Base-by-base conservation (phyloP, 768 basidiomycete species). In the Scleroderma citrinum region DNA sequence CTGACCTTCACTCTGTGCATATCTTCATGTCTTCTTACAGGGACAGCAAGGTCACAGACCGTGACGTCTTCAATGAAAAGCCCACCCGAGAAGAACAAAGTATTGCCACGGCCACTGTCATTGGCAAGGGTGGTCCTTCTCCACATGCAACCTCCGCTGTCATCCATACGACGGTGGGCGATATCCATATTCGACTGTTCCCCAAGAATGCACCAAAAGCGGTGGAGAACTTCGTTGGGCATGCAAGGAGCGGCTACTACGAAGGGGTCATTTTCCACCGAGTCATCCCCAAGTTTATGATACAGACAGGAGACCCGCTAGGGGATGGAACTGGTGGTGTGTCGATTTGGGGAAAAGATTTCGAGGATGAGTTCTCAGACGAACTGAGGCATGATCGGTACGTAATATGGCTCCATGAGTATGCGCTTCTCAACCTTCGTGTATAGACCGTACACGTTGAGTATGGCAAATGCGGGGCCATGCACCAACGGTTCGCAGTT, bases 261-360 rank as follows among this genome's bases (percentile, higher is more conserved):
- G 95, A 99, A 64, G 84, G 86, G 12, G 75, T 96, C 50, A 81
- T 97, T 60, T 97, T 98, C 75, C 96, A 99, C 66, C 87, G 96
- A 50, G 90, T 98, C 55, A 99, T 99, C 63, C 80, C 91, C 52
- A 98, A 99, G 70, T 99, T 99, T 62, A 95, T 95, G 93, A 87
- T 96, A 48, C 93, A 96, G 74, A 95, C 92, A 4, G 92, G 92
- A 29, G 92, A 95, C 60, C 93, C 93, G 3, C 71, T 93, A n/a
- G 92, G 90, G 19, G 91, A 96, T 68, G 93, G 92, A 5, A 94
- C 92, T 1, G 92, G 92, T 14, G 93, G 93, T 13, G 82, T 76
- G 44, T 91, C 87, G 12, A 90, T 95, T 51, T 96, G 93, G 92
- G 92, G 83, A 2, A 67, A 72, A 47, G 88, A 92, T 37, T 94